phyloP scores from a whole-genome alignment of 2,329 filamentous ascomycete species.

The Colletotrichum somersetense region DNA sequence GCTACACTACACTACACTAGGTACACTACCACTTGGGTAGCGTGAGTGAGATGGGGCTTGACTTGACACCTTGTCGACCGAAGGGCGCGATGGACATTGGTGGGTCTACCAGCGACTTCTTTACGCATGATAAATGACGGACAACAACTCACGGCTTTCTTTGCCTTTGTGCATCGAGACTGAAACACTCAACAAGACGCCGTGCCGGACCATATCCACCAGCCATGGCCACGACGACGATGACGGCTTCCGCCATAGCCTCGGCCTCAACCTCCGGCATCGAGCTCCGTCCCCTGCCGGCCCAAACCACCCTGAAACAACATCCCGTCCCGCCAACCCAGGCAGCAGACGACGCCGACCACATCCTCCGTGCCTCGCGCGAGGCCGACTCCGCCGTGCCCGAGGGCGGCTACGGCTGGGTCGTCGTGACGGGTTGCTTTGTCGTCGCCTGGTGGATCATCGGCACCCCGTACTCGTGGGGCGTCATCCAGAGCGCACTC shows the following conservation, averaged over 20 bases:
- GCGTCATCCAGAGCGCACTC: conserved; percentile 69
- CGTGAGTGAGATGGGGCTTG: not conserved
- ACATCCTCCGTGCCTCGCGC: conserved; percentile 56
- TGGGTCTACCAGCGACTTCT: not conserved
- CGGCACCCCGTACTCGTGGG: conserved; percentile 70
- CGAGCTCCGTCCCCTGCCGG: conserved; percentile 18
- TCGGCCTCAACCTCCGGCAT: conserved; percentile 32
- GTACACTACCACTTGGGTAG: not conserved
- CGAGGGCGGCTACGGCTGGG: conserved; percentile 70
- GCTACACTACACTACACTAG: conserved; percentile 1
- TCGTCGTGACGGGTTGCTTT: conserved; percentile 63
- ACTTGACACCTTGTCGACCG: conserved; percentile 14
- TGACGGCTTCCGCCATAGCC: conserved; percentile 12
- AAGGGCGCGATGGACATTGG: conserved; percentile 22
- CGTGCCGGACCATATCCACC: not conserved
- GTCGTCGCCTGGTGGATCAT: conserved; percentile 68
- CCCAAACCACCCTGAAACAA: not conserved
- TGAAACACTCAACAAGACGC: not conserved
- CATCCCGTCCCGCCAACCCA: not conserved
- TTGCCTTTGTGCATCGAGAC: too few relatives aligned
- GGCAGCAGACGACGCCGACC: conserved; percentile 20
- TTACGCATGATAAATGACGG: not conserved
- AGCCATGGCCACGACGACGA: conserved; percentile 31
- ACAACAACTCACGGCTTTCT: too few relatives aligned
- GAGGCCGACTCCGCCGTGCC: conserved; percentile 61